phyloP scores from a whole-genome alignment of 1,284 basidiomycete genomes.

The Schizophyllum amplum region DNA sequence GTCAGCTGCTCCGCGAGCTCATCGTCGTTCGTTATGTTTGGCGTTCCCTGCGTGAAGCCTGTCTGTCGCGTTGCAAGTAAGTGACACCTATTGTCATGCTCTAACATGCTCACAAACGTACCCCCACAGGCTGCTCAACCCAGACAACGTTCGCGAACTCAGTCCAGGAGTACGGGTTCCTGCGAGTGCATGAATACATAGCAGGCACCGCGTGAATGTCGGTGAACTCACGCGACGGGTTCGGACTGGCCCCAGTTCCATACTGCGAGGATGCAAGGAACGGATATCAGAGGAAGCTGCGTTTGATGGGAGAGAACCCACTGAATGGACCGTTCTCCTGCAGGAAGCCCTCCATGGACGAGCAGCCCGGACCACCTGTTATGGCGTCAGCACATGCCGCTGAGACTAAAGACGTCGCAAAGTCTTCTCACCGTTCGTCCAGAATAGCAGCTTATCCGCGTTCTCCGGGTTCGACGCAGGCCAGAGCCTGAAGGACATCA shows the following conservation, averaged over 20 bases:
- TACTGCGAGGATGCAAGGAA: conserved; percentile 20
- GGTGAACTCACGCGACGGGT: conserved; percentile 33
- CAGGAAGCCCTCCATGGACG: conserved; percentile 66
- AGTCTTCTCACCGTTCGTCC: conserved; percentile 33
- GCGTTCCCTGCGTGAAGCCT: conserved; percentile 64
- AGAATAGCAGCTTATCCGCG: conserved; percentile 43
- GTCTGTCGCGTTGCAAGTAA: conserved; percentile 30
- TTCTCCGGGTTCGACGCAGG: conserved; percentile 39
- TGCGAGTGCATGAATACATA: not conserved
- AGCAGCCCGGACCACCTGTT: conserved; percentile 46
- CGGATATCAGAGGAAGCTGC: conserved; percentile 12
- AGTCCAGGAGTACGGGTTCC: conserved; percentile 59
- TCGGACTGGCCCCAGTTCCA: conserved; percentile 50
- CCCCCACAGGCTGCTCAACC: conserved; percentile 73
- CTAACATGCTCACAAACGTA: conserved; percentile 7
- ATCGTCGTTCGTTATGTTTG: conserved; percentile 56
- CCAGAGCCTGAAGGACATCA: conserved; percentile 22
- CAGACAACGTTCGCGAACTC: conserved; percentile 65
- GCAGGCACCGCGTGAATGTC: conserved; percentile 1
- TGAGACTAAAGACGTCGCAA: not conserved
- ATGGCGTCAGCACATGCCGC: not conserved
- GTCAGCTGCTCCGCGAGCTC: conserved; percentile 48
- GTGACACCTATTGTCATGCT: not conserved
- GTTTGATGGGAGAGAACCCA: conserved; percentile 9
- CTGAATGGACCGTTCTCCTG: conserved; percentile 64